phyloP scores from a whole-genome alignment of 164 flowering plant genomes.

The Tetrastigma voinierianum region DNA sequence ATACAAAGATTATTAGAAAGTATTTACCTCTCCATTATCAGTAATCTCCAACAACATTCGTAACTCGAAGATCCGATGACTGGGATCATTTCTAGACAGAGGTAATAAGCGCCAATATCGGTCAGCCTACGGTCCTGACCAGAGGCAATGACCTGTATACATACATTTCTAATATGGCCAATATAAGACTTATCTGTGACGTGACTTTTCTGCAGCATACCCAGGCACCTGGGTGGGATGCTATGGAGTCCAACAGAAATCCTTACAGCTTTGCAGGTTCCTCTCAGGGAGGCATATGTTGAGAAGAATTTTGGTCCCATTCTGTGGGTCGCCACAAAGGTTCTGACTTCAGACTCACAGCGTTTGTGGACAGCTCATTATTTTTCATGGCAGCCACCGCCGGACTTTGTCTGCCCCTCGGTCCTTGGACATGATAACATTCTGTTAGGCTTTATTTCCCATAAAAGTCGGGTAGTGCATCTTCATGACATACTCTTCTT shows the following conservation, averaged over 20 bases:
- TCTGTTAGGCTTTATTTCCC: slow-evolving; percentile 42
- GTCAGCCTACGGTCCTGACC: slow-evolving; percentile 88
- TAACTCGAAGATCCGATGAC: slow-evolving; percentile 71
- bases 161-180: slow-evolving; percentile 66
- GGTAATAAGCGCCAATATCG: slow-evolving; percentile 83
- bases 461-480: slow-evolving; percentile 35
- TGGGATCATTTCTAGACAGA: slow-evolving; percentile 81
- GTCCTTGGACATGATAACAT: slow-evolving; percentile 19
- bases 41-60: slow-evolving; percentile 79
- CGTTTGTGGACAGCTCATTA: slow-evolving; percentile 28
- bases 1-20: neutral
- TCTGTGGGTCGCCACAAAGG: slow-evolving; percentile 25
- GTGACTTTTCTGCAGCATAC: slow-evolving; percentile 64
- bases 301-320: slow-evolving; percentile 23
- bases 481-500: slow-evolving; percentile 61
- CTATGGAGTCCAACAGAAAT: slow-evolving; percentile 41
- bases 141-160: slow-evolving; percentile 83
- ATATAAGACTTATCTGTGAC: slow-evolving; percentile 78
- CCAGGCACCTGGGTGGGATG: slow-evolving; percentile 44
- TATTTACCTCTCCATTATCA: slow-evolving; percentile 79
- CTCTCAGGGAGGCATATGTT: slow-evolving; percentile 35
- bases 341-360: slow-evolving; percentile 37
- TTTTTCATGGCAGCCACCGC: slow-evolving; percentile 29
- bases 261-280: slow-evolving; percentile 38
- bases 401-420: slow-evolving; percentile 57